These are phyloP conservation scores for Mycena rosella DNA, from an alignment of 768 basidiomycete species.

Conservation along the genomic window DNA sequence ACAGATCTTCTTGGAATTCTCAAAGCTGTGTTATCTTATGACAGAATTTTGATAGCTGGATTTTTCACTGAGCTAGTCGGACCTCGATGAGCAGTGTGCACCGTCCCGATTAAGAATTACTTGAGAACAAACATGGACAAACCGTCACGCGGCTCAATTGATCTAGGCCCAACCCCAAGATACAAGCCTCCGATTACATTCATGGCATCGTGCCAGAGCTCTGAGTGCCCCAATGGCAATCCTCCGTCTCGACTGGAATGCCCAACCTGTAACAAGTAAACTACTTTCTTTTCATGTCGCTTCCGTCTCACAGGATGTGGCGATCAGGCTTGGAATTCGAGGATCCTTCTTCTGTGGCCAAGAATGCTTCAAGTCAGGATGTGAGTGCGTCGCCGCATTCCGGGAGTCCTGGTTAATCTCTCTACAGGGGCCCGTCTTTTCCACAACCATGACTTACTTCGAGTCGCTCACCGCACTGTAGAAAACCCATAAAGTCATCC, in stretches of 20 bases:
- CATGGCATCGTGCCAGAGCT: conserved; percentile 72
- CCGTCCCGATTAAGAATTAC: too few species aligned
- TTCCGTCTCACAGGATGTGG: conserved; percentile 20
- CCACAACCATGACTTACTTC: conserved; percentile 6
- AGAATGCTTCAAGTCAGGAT: conserved; percentile 95
- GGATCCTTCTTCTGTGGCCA: conserved; percentile 95
- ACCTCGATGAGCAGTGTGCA: too few species aligned
- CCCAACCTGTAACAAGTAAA: conserved; percentile 92
- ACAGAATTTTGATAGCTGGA: too few species aligned
- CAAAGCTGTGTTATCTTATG: too few species aligned
- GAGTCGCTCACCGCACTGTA: conserved; percentile 43
- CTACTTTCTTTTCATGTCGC: conserved; percentile 34
- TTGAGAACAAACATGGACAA: too few species aligned
- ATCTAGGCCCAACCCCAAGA: too few species aligned
- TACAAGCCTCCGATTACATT: too few species aligned
- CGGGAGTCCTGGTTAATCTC: conserved; percentile 27
- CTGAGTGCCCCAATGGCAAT: conserved; percentile 82
- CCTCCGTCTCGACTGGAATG: conserved; percentile 91
- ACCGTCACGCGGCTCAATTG: too few species aligned
- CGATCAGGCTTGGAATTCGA: conserved; percentile 76
- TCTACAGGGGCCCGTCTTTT: conserved; percentile 51
- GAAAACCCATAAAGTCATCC: conserved; percentile 88
- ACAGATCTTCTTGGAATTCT: too few species aligned
- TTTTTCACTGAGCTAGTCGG: too few species aligned
- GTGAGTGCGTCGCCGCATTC: conserved; percentile 63